Evolutionary conservation across 208 protist genomes (phyloP), one percentile per base, ranked within the genome.

Genomic region (Wallacemonas collosoma): DNA sequence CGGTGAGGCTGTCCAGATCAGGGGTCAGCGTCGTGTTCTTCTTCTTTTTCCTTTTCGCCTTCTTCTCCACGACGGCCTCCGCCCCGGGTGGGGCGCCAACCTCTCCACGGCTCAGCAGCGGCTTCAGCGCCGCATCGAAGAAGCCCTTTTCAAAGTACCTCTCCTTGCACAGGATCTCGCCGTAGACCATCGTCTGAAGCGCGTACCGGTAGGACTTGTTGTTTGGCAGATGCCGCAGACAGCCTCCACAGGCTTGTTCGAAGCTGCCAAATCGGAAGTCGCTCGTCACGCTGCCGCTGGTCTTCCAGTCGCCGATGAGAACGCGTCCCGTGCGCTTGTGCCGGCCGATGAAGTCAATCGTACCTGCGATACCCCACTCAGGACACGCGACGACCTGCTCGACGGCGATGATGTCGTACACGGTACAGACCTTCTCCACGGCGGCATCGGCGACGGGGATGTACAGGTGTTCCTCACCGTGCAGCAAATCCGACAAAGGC

Each of bases 281-380:
- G 55, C 81, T 91, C n/a, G 65, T 77, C 14, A 85, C 76, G 50
- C 80, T 87, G 14, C 89, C 89, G n/a, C 83, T 92, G 51, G 91
- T 96, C 72, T 96, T 96, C 89, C 91, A 96, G 74, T 96, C 91
- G 11, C 87, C 91, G 44, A 96, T 90, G 3, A 96, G 69, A 60
- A 96, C 72, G n/a, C 73, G 67, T 2, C 81, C 72, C 38, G 72
- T 87, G 26, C 14, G 40, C 64, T 89, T 88, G 80, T 94, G 86
- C 7, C 85, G 82, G 14, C 76, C 91, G 36, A 96, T 71, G 45
- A 96, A 83, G 76, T 96, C 91, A 41, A 96, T 83, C 15, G 91
- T 96, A 41, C 91, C 88, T 9, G 83, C 91, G 43, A 96, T 73
- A 26, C 89, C 86, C 82, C 83, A 90, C 26, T 56, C 65, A 35